Conservation (phyloP, 2,329 filamentous ascomycete species). For the Paecilomyces formosus region DNA sequence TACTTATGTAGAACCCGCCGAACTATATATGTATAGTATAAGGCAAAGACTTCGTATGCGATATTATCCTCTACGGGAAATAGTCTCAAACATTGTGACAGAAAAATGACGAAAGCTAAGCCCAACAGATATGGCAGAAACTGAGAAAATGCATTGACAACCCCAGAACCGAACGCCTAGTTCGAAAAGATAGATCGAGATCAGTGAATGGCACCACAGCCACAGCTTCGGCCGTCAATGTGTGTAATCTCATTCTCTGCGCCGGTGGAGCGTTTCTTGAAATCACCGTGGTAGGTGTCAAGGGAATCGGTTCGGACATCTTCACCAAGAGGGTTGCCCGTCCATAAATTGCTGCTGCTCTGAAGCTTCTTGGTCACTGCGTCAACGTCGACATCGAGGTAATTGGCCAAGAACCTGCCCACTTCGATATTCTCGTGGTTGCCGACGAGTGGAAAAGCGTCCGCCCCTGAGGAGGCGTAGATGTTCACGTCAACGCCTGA, state of each 20-base stretch:
- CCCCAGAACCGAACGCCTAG: background rate
- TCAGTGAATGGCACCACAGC: slow-evolving; percentile 19
- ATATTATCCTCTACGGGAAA: background rate
- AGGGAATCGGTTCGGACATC: slow-evolving; percentile 30
- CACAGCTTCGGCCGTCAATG: slow-evolving; percentile 17
- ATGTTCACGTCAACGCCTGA: slow-evolving; percentile 89
- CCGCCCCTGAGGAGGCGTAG: slow-evolving; percentile 67
- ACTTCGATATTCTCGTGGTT: slow-evolving; percentile 96
- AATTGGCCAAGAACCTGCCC: slow-evolving; percentile 70
- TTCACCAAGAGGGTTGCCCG: slow-evolving; percentile 33
- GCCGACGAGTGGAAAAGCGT: slow-evolving; percentile 59
- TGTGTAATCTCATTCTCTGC: background rate
- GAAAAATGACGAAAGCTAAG: background rate
- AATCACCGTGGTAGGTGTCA: slow-evolving; percentile 39
- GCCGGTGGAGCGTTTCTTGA: slow-evolving; percentile 25
- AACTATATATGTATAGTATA: too few species aligned
- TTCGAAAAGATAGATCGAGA: background rate
- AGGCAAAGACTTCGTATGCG: too few species aligned
- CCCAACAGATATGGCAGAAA: background rate
- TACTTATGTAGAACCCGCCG: too few species aligned
- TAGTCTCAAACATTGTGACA: background rate
- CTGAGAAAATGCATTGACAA: background rate
- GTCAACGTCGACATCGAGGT: slow-evolving; percentile 72
- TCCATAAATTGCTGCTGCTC: slow-evolving; percentile 21
- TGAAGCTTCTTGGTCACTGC: slow-evolving; percentile 68